Evolutionary conservation across 768 basidiomycete species (phyloP).

Genomic region (Lactarius sp.): DNA sequence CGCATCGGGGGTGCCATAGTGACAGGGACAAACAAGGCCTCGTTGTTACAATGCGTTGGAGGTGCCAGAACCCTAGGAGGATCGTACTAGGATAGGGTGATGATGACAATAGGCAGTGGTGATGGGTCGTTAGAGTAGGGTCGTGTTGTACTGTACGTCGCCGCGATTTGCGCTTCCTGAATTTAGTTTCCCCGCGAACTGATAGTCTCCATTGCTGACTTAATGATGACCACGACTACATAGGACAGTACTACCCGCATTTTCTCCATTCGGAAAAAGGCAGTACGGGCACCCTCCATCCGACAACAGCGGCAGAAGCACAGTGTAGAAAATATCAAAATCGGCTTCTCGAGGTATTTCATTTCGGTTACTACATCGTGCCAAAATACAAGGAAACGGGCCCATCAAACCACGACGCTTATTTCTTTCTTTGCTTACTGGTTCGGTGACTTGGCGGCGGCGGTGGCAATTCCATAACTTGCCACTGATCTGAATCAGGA

Average conservation of each 20-base stretch:
- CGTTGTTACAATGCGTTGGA: slow-evolving; percentile 10
- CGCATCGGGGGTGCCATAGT: slow-evolving; percentile 17
- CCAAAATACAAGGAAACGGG: background rate
- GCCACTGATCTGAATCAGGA: slow-evolving; percentile 38
- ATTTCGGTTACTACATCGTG: background rate
- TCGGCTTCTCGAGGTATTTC: background rate
- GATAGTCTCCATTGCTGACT: background rate
- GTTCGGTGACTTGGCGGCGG: slow-evolving; percentile 8
- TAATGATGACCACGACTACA: no score
- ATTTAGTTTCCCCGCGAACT: background rate
- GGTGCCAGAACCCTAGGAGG: slow-evolving; percentile 15
- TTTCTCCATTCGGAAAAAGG: background rate
- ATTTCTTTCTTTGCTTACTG: slow-evolving; percentile 19
- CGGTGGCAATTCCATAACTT: slow-evolving; percentile 30
- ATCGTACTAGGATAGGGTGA: slow-evolving; percentile 11
- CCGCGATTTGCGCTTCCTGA: background rate
- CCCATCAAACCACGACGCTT: background rate
- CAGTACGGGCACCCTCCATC: background rate
- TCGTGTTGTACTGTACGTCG: background rate
- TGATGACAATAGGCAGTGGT: background rate
- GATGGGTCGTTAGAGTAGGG: background rate
- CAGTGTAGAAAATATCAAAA: no score
- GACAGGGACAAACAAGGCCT: background rate
- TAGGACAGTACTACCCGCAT: background rate
- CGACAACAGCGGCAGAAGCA: background rate